Base-by-base conservation (phyloP, 345 rosid genomes). In the Fremontodendron californicum region DNA sequence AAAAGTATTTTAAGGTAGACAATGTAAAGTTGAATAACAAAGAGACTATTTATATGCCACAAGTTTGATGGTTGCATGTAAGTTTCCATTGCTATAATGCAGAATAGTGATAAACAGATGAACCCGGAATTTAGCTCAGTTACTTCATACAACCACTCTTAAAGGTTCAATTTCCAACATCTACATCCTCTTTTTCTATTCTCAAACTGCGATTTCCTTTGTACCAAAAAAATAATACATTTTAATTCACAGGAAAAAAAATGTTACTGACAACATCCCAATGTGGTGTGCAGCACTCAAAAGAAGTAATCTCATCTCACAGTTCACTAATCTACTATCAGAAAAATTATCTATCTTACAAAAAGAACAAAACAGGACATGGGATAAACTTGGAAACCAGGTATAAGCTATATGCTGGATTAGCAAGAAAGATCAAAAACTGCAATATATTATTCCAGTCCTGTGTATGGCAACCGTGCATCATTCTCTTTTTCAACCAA, bases 301-400 rank as follows among this genome's bases (percentile, higher is more conserved):
- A 74, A 71, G 16, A 27, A 25, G 9, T 27, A 15, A 69, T 27
- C 55, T 70, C 81, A 77, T 80, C 74, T 77, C 83, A 72, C 54
- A 21, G 48, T 79, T 74, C 64, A 73, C 80, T 73, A 82, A 68
- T 60, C 79, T 73, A 52, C 52, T 52, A 61, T 70, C 33, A 40
- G n/a, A 76, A 43, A 71, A 35, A 61, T 71, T 61, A 43, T n/a
- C 82, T 79, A 79, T 82, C 78, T 82, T 76, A 82, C 82, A 82
- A 79, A 82, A 75, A n/a, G 76, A 78, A 74, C 79, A 52, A 48
- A 65, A 64, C 46, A 69, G 78, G 73, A 46, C 54, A 48, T 25
- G 25, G 66, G 77, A 40, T n/a, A 60, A 68, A 27, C 54, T 27
- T 2, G 67, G 45, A 76, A 77, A 76, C 78, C 33, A 27, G 31